Percentiles rank a stretch among this genome's conserved stretches.
phyloP scores from a whole-genome alignment of 805 yeast species.

The Yarrowia sp. region DNA sequence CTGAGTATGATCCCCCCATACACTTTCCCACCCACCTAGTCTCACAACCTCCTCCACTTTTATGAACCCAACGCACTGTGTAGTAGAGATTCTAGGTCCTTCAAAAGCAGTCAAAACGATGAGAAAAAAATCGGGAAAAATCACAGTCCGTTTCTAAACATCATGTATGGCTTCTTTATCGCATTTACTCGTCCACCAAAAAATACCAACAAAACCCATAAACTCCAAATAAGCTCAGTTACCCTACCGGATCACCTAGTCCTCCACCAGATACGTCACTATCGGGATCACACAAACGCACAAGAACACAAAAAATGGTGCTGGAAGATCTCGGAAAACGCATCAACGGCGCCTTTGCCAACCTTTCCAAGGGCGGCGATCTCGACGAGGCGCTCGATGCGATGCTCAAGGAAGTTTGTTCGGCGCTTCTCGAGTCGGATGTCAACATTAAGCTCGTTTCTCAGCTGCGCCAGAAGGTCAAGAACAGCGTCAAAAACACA shows the following conservation, averaged over 20 bases:
- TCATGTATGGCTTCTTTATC: too few relatives aligned
- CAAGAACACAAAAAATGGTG: slow-evolving; percentile 50
- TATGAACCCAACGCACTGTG: too few relatives aligned
- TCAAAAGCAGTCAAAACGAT: too few relatives aligned
- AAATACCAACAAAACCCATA: not conserved
- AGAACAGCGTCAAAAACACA: slow-evolving; percentile 51
- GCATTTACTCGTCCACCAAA: too few relatives aligned
- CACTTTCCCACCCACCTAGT: too few relatives aligned
- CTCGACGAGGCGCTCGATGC: slow-evolving; percentile 64
- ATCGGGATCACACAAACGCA: not conserved
- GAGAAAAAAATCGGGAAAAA: too few relatives aligned
- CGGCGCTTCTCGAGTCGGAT: slow-evolving; percentile 90
- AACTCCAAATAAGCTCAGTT: not conserved
- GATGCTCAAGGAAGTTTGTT: slow-evolving; percentile 83
- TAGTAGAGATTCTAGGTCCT: too few relatives aligned
- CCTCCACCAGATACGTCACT: not conserved
- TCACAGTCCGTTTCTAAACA: too few relatives aligned
- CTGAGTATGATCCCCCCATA: too few relatives aligned
- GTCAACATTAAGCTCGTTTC: slow-evolving; percentile 86
- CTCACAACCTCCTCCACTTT: too few relatives aligned
- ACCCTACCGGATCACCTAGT: slow-evolving; percentile 10
- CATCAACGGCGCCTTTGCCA: slow-evolving; percentile 69
- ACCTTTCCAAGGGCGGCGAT: slow-evolving; percentile 54
- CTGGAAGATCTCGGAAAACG: slow-evolving; percentile 76
- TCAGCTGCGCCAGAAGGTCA: slow-evolving; percentile 68